Evolutionary conservation across 1,139 yeast genomes (phyloP), one percentile per base, ranked within the genome.

Genomic region (Entelexis sorbosivorans): DNA sequence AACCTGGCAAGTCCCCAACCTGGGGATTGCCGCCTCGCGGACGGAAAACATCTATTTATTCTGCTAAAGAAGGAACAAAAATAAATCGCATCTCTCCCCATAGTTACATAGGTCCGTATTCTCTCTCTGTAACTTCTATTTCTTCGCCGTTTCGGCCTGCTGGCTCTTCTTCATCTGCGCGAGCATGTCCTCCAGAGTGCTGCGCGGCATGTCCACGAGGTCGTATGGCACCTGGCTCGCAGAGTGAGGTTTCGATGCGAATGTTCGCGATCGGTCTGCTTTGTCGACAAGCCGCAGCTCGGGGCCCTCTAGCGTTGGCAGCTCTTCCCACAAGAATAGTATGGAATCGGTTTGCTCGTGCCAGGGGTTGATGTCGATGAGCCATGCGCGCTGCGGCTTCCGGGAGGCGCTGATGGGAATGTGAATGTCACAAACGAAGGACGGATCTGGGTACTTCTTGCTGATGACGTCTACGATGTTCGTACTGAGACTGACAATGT

Each of bases 141-240:
- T 2, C 17, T 34, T 9, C 8, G n/a, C 49, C 52, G 6, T 7
- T 8, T 28, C 31, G 31, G 3, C 13, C 31, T 28, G 13, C 31
- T 38, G 17, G 5, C 13, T 49, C 48, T 24, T 50, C 58, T 91
- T 73, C 64, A 84, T 86, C 47, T 72, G 73, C 64, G 84, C 94
- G 38, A 61, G 63, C 59, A 84, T 74, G 60, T 76, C 84, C 59
- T 81, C 77, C 53, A 78, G 73, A 47, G 78, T 78, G 68, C 78
- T 52, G 0, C 86, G 73, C 1, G 96, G 96, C 64, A 59, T 59
- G 32, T 87, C 93, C 5, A 91, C 82, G 31, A 93, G 79, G 60
- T 91, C 99, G 50, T 77, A 72, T 0, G 99, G 98, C 2, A 91
- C 96, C 61, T 84, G 89, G 63, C 82, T 87, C 62, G 89, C 95